These are phyloP conservation scores for Acanthamoeba sp. DNA, from an alignment of 208 protist genomes.

Conservation along the genomic window DNA sequence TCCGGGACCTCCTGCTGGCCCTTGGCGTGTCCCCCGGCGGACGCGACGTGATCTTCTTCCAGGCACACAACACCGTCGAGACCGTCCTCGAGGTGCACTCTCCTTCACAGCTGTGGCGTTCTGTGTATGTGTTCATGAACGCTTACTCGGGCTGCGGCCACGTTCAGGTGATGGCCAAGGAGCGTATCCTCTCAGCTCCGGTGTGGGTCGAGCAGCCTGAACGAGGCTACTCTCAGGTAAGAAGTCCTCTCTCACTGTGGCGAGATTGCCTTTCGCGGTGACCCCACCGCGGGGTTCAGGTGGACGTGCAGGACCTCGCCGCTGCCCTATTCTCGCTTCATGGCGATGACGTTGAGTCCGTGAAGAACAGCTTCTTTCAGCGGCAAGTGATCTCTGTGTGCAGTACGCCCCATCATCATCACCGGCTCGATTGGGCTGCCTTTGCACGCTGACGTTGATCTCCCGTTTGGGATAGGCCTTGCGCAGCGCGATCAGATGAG, in stretches of 20 bases:
- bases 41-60: constrained; percentile 10
- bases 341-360: constrained; percentile 29
- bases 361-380: constrained; percentile 69
- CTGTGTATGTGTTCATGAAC: not conserved
- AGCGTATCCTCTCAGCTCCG: constrained; percentile 53
- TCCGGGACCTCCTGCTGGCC: constrained; percentile 54
- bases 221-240: constrained; percentile 68
- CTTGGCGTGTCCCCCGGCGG: not conserved
- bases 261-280: too few relatives aligned
- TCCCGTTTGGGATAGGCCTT: constrained; percentile 21
- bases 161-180: constrained; percentile 19
- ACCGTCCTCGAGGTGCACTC: constrained; percentile 46
- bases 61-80: constrained; percentile 36
- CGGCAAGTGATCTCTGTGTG: not conserved
- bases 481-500: constrained; percentile 45
- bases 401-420: constrained; percentile 28
- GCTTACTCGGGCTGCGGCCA: not conserved
- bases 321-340: constrained; percentile 46
- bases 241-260: too few relatives aligned
- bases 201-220: constrained; percentile 66
- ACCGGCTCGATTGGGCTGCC: not conserved
- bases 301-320: constrained; percentile 69
- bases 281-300: too few relatives aligned
- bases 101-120: not conserved
- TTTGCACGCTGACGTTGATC: not conserved